Evolutionary conservation across 2,329 filamentous ascomycete genomes (phyloP), one percentile per base, ranked within the genome.

Genomic region (Madurella fahalii): DNA sequence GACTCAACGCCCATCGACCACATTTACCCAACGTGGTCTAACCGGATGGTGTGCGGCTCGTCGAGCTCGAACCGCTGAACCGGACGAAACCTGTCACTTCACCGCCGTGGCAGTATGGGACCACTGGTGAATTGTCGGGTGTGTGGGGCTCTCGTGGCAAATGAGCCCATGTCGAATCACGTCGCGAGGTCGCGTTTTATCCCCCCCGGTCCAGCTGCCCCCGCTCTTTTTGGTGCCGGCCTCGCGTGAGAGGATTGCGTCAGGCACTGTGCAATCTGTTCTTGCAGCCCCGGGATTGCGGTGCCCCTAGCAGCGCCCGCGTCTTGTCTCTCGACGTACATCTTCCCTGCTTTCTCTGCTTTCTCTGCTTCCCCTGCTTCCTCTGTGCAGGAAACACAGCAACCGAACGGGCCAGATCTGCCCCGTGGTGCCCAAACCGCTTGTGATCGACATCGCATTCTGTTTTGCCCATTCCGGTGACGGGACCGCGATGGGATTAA

Each of bases 201-300:
- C n/a, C 50, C 42, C 40, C 40, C 40, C 47, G 25, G 17, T 43
- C 44, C 9, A 18, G 25, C 48, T 17, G 37, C 25, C 37, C 54
- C 47, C 50, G 37, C 32, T 31, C 20, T 30, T 34, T 49, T 34
- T 53, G 50, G n/a, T 59, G 55, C 53, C 34, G 41, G 47, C 51
- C 44, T 46, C 17, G 56, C 47, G 16, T 50, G 43, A 34, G 50
- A 46, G 48, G 48, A 60, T 62, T 61, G 60, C 58, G 58, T 62
- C 60, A 62, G 54, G 57, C 61, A 59, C 61, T 63, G 47, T 61
- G 53, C 47, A 56, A 54, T 50, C 39, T 47, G 44, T 52, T 40
- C 53, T 41, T 53, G 52, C 45, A 42, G 47, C 43, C 30, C 40
- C 15, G 34, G 47, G 34, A 40, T 16, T 40, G 17, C 40, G 20